phyloP scores from a whole-genome alignment of 768 basidiomycete genomes.

The Lactarius pseudohatsudake region DNA sequence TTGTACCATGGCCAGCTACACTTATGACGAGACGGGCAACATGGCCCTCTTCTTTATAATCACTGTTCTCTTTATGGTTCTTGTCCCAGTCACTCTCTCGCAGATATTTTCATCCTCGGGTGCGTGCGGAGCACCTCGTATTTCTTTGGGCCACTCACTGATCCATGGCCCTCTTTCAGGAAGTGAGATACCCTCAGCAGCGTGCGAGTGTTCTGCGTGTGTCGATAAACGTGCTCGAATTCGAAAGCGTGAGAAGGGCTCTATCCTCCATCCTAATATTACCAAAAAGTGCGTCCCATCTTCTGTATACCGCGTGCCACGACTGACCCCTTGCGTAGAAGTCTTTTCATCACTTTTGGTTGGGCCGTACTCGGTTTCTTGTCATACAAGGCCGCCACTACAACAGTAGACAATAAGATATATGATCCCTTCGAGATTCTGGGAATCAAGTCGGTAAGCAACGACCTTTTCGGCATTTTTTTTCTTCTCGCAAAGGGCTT shows the following conservation, averaged over 20 bases:
- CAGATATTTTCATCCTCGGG: conserved; percentile 14
- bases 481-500: neutral
- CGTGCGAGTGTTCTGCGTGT: conserved; percentile 29
- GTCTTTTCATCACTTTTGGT: conserved; percentile 59
- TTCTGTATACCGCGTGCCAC: neutral
- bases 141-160: neutral
- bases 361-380: conserved; percentile 74
- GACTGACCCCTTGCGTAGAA: conserved; percentile 40
- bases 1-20: conserved; percentile 68
- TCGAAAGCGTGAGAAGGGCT: conserved; percentile 31
- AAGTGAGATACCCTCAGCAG: conserved; percentile 16
- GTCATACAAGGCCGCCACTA: conserved; percentile 59
- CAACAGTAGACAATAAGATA: conserved; percentile 61
- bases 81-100: conserved; percentile 71
- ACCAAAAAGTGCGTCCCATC: conserved; percentile 22
- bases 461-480: neutral
- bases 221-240: conserved; percentile 37
- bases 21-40: conserved; percentile 82
- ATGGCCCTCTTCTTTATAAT: conserved; percentile 92
- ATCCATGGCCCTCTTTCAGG: neutral
- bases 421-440: conserved; percentile 97
- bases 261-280: conserved; percentile 11
- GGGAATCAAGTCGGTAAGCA: conserved; percentile 67
- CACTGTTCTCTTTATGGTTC: conserved; percentile 80
- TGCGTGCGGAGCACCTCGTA: conserved; percentile 1